A percentile compares a stretch with the other conserved stretches of the same genome.
Conservation (phyloP, 371 early-diverging fungal species). For the Apophysomyces variabilis region DNA sequence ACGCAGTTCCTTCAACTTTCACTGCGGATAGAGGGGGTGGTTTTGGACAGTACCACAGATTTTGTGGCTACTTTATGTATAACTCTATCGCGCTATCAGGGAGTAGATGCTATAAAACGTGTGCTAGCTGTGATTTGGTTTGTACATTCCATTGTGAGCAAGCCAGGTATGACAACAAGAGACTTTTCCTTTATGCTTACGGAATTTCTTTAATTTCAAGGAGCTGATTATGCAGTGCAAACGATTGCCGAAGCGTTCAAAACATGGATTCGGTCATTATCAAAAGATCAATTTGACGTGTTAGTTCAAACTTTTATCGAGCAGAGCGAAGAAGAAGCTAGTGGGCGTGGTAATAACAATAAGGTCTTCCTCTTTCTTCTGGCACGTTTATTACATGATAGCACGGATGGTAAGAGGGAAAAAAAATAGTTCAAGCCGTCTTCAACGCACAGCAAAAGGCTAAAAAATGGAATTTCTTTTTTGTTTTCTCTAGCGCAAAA, state of each 20-base stretch:
- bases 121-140: conserved; percentile 41
- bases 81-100: conserved; percentile 30
- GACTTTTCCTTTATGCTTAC: not conserved
- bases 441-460: too few species aligned
- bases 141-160: conserved; percentile 22
- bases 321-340: conserved; percentile 31
- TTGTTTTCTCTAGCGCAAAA: conserved; percentile 41
- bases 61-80: conserved; percentile 42
- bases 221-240: conserved; percentile 20
- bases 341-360: conserved; percentile 23
- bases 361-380: conserved; percentile 39
- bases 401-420: conserved; percentile 21
- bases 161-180: conserved; percentile 15
- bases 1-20: conserved; percentile 27
- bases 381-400: conserved; percentile 17
- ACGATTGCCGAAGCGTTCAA: conserved; percentile 28
- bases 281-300: conserved; percentile 34
- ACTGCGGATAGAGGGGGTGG: not conserved
- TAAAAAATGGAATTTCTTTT: not conserved
- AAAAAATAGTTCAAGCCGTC: too few species aligned
- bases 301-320: conserved; percentile 30
- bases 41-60: conserved; percentile 29
- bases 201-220: conserved; percentile 4
- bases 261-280: conserved; percentile 33
- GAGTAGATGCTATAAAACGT: conserved; percentile 29